Percentiles rank a stretch among this genome's conserved stretches.
phyloP scores from a whole-genome alignment of 495 filamentous ascomycete species.

The Entonaema liquescens region DNA sequence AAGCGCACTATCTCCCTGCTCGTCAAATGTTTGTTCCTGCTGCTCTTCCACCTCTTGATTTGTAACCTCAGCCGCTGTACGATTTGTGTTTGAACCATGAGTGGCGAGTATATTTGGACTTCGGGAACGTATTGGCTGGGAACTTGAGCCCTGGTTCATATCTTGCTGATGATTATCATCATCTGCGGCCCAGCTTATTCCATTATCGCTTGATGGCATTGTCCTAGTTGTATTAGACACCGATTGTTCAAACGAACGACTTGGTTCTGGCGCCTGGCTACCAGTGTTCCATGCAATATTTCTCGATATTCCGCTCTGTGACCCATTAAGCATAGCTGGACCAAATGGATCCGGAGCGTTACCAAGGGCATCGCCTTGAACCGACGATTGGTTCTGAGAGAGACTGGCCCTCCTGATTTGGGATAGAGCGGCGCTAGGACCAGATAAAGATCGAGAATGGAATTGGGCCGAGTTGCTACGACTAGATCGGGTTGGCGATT shows the following conservation, averaged over 20 bases:
- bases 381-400: neutral
- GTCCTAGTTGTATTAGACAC: constrained; percentile 40
- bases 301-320: constrained; percentile 26
- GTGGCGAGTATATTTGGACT: constrained; percentile 17
- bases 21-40: constrained; percentile 14
- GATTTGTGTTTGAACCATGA: constrained; percentile 2
- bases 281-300: neutral
- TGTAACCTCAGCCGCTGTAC: constrained; percentile 3
- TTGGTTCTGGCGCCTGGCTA: neutral
- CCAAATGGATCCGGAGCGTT: constrained; percentile 49
- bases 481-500: constrained; percentile 36
- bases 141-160: constrained; percentile 8
- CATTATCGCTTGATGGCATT: constrained; percentile 28
- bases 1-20: constrained; percentile 10
- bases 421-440: constrained; percentile 12
- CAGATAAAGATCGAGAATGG: constrained; percentile 20
- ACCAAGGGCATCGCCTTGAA: constrained; percentile 12
- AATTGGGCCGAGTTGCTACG: constrained; percentile 13
- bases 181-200: constrained; percentile 47
- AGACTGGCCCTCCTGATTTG: constrained; percentile 26
- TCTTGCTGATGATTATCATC: constrained; percentile 20
- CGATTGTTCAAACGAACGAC: constrained; percentile 16
- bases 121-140: constrained; percentile 15
- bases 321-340: constrained; percentile 35
- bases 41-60: constrained; percentile 24